Percentiles rank a stretch among this genome's conserved stretches.
These are phyloP conservation scores for Paecilomyces formosus DNA, from an alignment of 2,329 filamentous ascomycete genomes.

Conservation along the genomic window DNA sequence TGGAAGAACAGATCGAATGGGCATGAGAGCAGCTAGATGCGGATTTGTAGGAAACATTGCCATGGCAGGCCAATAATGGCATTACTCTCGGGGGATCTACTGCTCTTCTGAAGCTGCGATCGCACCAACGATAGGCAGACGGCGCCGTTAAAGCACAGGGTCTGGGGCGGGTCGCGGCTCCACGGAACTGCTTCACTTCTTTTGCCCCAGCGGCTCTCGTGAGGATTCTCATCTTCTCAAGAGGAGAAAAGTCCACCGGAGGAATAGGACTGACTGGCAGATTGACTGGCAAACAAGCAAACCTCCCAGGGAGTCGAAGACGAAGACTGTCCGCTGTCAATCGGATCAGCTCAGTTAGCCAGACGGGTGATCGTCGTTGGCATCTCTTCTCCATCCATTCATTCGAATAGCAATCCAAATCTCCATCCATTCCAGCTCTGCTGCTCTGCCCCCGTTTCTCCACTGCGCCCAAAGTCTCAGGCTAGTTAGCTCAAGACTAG, in stretches of 20 bases:
- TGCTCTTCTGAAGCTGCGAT: neutral
- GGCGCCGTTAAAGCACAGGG: neutral
- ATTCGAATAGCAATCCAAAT: no score
- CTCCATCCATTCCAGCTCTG: neutral
- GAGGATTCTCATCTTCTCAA: neutral
- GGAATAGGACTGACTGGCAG: neutral
- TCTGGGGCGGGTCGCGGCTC: neutral
- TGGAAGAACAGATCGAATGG: neutral
- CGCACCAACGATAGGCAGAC: neutral
- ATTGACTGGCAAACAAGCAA: neutral
- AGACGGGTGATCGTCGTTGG: neutral
- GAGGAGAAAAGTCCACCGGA: neutral
- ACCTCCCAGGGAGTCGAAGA: neutral
- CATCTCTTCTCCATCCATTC: neutral
- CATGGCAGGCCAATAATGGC: neutral
- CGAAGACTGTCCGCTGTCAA: neutral
- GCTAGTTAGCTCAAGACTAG: neutral
- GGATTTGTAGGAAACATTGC: neutral
- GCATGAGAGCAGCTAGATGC: neutral
- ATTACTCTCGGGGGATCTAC: neutral
- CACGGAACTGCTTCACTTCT: neutral
- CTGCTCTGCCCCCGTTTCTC: neutral
- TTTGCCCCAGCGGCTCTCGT: neutral
- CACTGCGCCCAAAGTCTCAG: neutral
- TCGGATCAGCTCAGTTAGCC: neutral